Evolutionary conservation across 192 early-diverging fungal genomes (phyloP), one percentile per base, ranked within the genome.

Genomic region (Coemansia sp.): DNA sequence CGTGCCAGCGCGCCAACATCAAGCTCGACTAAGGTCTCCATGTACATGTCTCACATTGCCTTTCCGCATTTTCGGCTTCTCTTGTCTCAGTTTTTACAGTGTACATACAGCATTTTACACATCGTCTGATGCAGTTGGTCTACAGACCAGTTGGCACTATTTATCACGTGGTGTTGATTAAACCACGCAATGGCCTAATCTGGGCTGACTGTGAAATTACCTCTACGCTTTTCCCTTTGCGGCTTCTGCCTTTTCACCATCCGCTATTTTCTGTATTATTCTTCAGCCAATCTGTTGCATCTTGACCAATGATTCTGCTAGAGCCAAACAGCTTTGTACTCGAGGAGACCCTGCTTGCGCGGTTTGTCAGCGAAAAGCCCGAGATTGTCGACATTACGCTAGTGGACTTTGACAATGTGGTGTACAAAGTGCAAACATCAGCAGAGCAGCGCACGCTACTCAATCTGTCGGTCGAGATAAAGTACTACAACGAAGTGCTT

Each of bases 401-500:
- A 52, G 94, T 94, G 29, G 97, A 99, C 77, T 98, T 99, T 83
- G 97, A 99, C 84, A 94, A 95, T 52, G 96, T 98, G 22, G 79
- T 86, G 12, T 99, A 96, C 84, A 86, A 85, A 59, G 64, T 98
- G 61, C 82, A 89, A 27, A 94, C 91, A 11, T 68, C 84, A 25
- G 72, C 71, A 11, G 75, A 71, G 58, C 65, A 75, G 56, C 75
- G 69, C 63, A 65, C 58, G 5, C 69, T 86, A 27, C 69, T 94
- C 23, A 65, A 64, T 21, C 79, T 99, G 60, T 96, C 94, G 5
- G 89, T 99, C 64, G 75, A 71, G 27, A 92, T 95, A 90, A 77
- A 73, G 59, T 97, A 96, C 80, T 98, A 79, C 73, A 67, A 78
- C 35, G 91, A 99, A 65, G 87, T 97, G 17, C 66, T 85, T 22